Percentiles rank a stretch among this genome's conserved stretches.
Conservation (phyloP, 2,329 filamentous ascomycete species). For the Hypoxylon sp. region DNA sequence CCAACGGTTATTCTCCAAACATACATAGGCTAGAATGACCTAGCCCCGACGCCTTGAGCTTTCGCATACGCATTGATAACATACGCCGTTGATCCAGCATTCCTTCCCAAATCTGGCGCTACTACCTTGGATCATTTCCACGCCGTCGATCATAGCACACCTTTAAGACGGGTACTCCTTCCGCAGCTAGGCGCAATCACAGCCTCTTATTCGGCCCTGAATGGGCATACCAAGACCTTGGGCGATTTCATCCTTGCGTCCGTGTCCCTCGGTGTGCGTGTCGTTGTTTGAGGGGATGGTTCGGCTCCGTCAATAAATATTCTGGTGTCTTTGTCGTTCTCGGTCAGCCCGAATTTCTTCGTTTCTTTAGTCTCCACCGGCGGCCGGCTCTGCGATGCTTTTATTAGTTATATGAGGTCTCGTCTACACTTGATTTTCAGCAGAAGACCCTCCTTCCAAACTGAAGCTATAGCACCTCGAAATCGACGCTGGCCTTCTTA, state of each 20-base stretch:
- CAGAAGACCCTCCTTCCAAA: conserved; percentile 3
- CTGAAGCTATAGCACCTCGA: conserved; percentile 14
- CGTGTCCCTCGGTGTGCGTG: conserved; percentile 13
- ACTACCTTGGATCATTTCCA: conserved; percentile 29
- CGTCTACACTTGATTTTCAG: conserved; percentile 22
- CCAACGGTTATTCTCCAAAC: conserved; percentile 35
- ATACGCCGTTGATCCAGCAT: conserved; percentile 29
- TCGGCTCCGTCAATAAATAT: conserved; percentile 24
- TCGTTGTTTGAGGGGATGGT: conserved; percentile 4
- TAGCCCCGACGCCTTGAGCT: conserved; percentile 20
- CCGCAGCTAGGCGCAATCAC: conserved; percentile 31
- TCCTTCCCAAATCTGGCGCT: conserved; percentile 30
- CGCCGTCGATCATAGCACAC: conserved; percentile 30
- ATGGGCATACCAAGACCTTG: conserved; percentile 15
- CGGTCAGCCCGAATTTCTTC: conserved; percentile 15
- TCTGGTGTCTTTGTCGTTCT: conserved; percentile 25
- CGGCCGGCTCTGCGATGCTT: conserved; percentile 26
- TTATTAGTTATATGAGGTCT: conserved; percentile 21
- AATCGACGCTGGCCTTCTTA: conserved; percentile 7
- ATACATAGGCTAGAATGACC: conserved; percentile 42
- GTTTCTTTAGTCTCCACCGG: conserved; percentile 12
- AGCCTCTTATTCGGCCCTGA: conserved; percentile 32
- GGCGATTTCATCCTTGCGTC: conserved; percentile 36
- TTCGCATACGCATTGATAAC: conserved; percentile 33
- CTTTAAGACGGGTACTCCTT: conserved; percentile 32